A percentile compares a stretch with the other conserved stretches of the same genome.
Conservation (phyloP, 768 basidiomycete species). For the Collybiopsis luxurians region DNA sequence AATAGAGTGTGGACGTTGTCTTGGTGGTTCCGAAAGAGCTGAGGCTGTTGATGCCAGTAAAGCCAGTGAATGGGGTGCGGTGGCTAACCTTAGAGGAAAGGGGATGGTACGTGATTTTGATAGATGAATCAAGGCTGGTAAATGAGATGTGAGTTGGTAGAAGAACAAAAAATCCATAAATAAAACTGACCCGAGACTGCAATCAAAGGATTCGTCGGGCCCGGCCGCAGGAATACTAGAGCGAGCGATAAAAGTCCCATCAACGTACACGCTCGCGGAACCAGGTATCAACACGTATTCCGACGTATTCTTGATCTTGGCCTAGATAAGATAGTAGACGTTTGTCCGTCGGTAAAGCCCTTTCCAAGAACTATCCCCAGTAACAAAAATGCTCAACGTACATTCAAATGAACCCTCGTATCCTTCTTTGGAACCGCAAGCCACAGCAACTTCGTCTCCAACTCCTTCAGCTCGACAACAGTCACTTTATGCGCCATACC, state of each 20-base stretch:
- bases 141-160: neutral
- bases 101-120: conserved; percentile 39
- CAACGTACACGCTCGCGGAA: conserved; percentile 48
- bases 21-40: conserved; percentile 18
- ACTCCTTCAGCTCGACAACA: conserved; percentile 28
- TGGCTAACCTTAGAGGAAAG: conserved; percentile 29
- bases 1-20: conserved; percentile 26
- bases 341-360: neutral
- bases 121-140: conserved; percentile 36
- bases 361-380: too few relatives aligned
- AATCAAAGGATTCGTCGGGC: conserved; percentile 43
- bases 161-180: neutral
- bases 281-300: conserved; percentile 52
- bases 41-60: neutral
- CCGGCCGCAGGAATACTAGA: conserved; percentile 39
- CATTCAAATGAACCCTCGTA: conserved; percentile 36
- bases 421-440: conserved; percentile 38
- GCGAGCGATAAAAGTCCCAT: conserved; percentile 54
- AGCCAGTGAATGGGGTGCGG: conserved; percentile 25
- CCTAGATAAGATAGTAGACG: conserved; percentile 23
- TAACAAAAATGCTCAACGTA: conserved; percentile 17
- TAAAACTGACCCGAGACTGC: conserved; percentile 39
- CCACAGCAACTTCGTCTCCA: conserved; percentile 42
- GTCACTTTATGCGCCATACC: conserved; percentile 38
- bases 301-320: conserved; percentile 50